phyloP scores from a whole-genome alignment of 306 rosid genomes.

The Quercus rubra region DNA sequence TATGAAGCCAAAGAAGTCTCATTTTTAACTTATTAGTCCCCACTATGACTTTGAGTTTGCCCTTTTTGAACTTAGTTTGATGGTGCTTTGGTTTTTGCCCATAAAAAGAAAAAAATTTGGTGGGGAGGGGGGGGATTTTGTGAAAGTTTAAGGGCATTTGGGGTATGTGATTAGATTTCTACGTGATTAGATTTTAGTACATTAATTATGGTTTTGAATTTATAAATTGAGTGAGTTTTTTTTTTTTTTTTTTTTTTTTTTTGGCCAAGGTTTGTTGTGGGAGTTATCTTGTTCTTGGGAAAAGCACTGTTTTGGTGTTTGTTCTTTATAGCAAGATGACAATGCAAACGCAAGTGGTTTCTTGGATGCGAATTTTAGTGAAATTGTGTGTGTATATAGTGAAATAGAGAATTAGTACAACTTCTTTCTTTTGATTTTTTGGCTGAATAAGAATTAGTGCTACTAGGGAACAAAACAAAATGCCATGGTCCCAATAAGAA shows the following conservation, averaged over 20 bases:
- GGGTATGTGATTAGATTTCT: constrained; percentile 11
- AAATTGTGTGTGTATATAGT: constrained; percentile 1
- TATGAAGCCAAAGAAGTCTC: constrained; percentile 53
- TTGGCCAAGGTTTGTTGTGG: not conserved
- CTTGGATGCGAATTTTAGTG: constrained; percentile 17
- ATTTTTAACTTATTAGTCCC: constrained; percentile 21
- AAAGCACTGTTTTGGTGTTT: constrained; percentile 28
- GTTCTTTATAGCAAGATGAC: constrained; percentile 27
- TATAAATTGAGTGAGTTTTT: not conserved
- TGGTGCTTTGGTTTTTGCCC: constrained; percentile 4
- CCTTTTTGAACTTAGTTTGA: constrained; percentile 15
- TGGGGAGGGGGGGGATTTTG: not conserved
- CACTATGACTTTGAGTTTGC: constrained; percentile 1
- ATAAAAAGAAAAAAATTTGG: not conserved
- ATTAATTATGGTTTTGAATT: not conserved
- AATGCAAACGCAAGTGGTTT: not conserved
- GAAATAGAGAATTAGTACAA: too few relatives aligned
- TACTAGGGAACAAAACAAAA: constrained; percentile 20
- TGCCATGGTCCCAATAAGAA: constrained; percentile 25
- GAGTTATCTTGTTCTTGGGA: constrained; percentile 1
- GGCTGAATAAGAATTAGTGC: too few relatives aligned
- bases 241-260: not conserved
- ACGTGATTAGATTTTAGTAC: constrained; percentile 1
- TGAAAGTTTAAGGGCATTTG: constrained; percentile 23
- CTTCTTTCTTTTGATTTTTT: not conserved